Base-by-base conservation (phyloP, 306 rosid genomes). In the Datisca glomerata region DNA sequence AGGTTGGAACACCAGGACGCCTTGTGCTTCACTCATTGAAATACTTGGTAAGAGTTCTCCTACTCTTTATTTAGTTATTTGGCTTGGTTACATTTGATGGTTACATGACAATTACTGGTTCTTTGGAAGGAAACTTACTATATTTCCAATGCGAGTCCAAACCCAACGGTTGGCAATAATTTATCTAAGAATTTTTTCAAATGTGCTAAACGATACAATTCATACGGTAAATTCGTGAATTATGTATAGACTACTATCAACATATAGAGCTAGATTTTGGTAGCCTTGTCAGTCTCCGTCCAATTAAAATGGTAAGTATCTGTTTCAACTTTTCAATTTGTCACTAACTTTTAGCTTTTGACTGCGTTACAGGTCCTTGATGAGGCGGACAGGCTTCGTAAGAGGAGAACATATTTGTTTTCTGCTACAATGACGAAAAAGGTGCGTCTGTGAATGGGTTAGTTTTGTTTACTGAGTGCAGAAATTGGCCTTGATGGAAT, bases 341-440 rank as follows among this genome's bases (percentile, higher is more conserved):
- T 25, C 31, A 8, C 8, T 25, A 25, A 25, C 6, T 4, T 4
- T 4, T 25, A 25, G 8, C 8, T 4, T 25, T 25, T 25, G 31
- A 25, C 31, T 25, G 31, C 31, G 31, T 4, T 4, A 31, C 86
- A 87, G 94, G 97, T 87, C 46, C 60, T 87, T 42, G 97, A 87
- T 60, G 97, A 87, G 68, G 97, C 97, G 8, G 97, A 83, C 53
- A 72, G 89, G 47, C 94, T 94, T 38, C 82, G 61, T 38, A 76
- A 83, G 21, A 65, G 97, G 33, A 80, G 71, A 65, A 87, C 97
- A n/a, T 87, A 74, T 69, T 59, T 87, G 49, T 87, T 87, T 70
- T 87, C 97, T 60, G 97, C 97, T 45, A 87, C 94, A 0, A 87
- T 87, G 94, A 87, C 97, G 6, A 83, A 74, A 54, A 83, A 87